These are phyloP conservation scores for Bruguiera parviflora DNA, from an alignment of 345 rosid genomes.

Conservation along the genomic window DNA sequence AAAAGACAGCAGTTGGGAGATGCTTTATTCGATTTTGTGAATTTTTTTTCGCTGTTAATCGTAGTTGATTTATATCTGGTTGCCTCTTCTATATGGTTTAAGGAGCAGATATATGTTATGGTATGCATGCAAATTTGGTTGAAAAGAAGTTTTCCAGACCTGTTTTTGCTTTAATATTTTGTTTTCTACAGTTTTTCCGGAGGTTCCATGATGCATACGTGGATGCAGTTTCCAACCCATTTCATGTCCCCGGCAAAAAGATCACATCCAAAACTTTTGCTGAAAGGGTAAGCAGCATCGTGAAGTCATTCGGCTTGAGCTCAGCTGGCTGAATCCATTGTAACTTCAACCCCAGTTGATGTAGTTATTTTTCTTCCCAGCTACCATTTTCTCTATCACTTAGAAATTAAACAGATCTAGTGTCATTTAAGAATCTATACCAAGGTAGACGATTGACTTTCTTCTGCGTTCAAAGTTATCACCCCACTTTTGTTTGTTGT, in stretches of 20 bases:
- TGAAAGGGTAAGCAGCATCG: slow-evolving; percentile 73
- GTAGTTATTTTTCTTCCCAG: slow-evolving; percentile 4
- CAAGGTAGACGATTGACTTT: not conserved
- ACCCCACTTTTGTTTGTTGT: no score
- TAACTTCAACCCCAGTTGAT: slow-evolving; percentile 9
- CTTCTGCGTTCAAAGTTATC: no score
- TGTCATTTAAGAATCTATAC: slow-evolving; percentile 6
- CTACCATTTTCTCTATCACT: not conserved
- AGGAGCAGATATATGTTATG: no score
- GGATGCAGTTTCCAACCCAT: slow-evolving; percentile 94
- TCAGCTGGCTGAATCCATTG: slow-evolving; percentile 39
- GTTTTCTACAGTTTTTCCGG: slow-evolving; percentile 55
- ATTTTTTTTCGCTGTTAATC: no score
- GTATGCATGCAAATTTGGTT: no score
- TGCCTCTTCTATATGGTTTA: no score
- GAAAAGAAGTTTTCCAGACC: not conserved
- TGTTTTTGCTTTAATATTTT: slow-evolving; percentile 3
- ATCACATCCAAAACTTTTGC: slow-evolving; percentile 84
- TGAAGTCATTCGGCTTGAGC: slow-evolving; percentile 73
- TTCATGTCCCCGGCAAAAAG: slow-evolving; percentile 93
- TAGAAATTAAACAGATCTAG: not conserved
- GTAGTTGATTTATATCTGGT: no score
- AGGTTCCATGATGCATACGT: slow-evolving; percentile 94
- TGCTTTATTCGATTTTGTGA: no score
- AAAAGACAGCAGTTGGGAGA: no score